These are phyloP conservation scores for Chaetomiaceae sp. DNA, from an alignment of 2,329 filamentous ascomycete species.

Conservation along the genomic window DNA sequence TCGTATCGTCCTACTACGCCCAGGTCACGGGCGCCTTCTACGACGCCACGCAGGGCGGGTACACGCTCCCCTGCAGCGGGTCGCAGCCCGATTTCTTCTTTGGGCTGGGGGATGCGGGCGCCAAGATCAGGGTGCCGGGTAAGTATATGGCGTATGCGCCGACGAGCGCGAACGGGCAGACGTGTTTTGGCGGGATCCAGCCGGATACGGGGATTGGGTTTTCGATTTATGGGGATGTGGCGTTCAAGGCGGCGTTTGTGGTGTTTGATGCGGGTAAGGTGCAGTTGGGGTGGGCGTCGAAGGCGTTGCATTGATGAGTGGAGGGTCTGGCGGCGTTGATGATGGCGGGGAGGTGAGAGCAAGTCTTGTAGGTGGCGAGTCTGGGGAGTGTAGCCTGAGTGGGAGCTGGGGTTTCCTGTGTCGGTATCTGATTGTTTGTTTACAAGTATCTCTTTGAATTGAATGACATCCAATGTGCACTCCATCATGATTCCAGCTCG, in stretches of 20 bases:
- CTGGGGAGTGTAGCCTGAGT: too few relatives aligned
- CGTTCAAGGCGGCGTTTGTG: conserved; percentile 26
- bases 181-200: conserved; percentile 65
- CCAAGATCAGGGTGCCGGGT: conserved; percentile 47
- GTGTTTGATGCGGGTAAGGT: conserved; percentile 22
- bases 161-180: conserved; percentile 33
- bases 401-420: too few relatives aligned
- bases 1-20: conserved; percentile 49
- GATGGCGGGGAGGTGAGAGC: too few relatives aligned
- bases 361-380: too few relatives aligned
- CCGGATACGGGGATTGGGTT: conserved; percentile 18
- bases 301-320: not conserved
- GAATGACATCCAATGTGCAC: too few relatives aligned
- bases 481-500: too few relatives aligned
- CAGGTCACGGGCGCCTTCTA: conserved; percentile 42
- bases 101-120: conserved; percentile 37
- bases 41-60: conserved; percentile 41
- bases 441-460: too few relatives aligned
- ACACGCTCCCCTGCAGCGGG: conserved; percentile 48
- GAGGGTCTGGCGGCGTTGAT: not conserved
- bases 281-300: conserved; percentile 22
- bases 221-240: conserved; percentile 26
- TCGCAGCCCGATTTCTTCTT: conserved; percentile 47
- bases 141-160: conserved; percentile 46
- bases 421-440: too few relatives aligned